Evolutionary conservation across 2,329 filamentous ascomycete species (phyloP).

Genomic region (Sordariomycetes sp.): DNA sequence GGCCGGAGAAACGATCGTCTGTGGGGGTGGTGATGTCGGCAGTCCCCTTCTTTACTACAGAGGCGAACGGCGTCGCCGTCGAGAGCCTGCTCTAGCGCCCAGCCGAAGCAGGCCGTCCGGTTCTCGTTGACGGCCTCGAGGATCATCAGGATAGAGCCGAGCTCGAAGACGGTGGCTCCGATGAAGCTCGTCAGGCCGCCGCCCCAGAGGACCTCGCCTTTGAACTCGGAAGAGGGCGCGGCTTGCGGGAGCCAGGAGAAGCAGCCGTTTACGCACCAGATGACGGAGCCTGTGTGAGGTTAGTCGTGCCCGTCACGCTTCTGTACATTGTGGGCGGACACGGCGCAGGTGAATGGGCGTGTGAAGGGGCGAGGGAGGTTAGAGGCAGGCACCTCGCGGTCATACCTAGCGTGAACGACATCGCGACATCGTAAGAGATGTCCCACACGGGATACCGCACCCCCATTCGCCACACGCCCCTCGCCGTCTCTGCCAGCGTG

Average conservation of each 20-base stretch:
- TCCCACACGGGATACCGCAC: constrained; percentile 24
- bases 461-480: constrained; percentile 20
- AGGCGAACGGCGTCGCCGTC: constrained; percentile 10
- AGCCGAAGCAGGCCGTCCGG: constrained; percentile 51
- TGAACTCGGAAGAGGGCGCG: constrained; percentile 37
- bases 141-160: constrained; percentile 49
- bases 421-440: constrained; percentile 25
- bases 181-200: constrained; percentile 52
- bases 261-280: constrained; percentile 48
- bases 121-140: constrained; percentile 59
- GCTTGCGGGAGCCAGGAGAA: constrained; percentile 49
- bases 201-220: constrained; percentile 33
- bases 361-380: not conserved
- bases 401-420: constrained; percentile 23
- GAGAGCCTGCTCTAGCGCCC: constrained; percentile 43
- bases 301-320: not conserved
- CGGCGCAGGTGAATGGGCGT: not conserved
- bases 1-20: constrained; percentile 10
- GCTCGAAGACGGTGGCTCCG: constrained; percentile 54
- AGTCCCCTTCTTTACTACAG: constrained; percentile 8
- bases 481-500: constrained; percentile 11
- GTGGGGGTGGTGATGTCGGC: constrained; percentile 14
- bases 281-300: constrained; percentile 21
- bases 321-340: not conserved
- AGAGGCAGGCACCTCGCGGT: not conserved